Evolutionary conservation across 345 rosid genomes (phyloP).

Genomic region (Anastatica hierochuntica): DNA sequence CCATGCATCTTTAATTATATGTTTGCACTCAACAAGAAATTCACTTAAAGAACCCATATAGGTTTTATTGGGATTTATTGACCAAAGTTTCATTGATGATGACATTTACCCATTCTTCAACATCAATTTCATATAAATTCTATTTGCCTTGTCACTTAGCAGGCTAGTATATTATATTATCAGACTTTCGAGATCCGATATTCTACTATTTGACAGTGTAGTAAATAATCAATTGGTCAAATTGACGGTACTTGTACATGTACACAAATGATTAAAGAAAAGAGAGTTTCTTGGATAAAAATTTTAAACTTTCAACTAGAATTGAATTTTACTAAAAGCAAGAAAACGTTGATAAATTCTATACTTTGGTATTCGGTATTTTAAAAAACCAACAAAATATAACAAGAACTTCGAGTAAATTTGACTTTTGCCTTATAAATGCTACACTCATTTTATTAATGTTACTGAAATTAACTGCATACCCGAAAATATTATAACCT

Average conservation of each 20-base stretch:
- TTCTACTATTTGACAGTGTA: constrained; percentile 14
- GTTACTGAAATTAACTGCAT: neutral
- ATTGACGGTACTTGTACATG: constrained; percentile 13
- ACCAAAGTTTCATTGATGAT: too few species aligned
- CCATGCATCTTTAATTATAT: too few species aligned
- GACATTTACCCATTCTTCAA: neutral
- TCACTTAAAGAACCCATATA: too few species aligned
- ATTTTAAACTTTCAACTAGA: neutral
- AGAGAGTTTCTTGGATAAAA: neutral
- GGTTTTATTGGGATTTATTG: too few species aligned
- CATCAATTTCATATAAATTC: constrained; percentile 19
- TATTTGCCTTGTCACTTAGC: constrained; percentile 11
- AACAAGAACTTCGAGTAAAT: constrained; percentile 22
- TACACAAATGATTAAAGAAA: constrained; percentile 6
- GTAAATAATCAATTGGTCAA: constrained; percentile 1
- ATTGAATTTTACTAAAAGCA: constrained; percentile 19
- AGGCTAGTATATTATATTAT: neutral
- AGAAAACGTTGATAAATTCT: constrained; percentile 40
- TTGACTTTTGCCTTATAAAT: constrained; percentile 40
- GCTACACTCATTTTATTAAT: constrained; percentile 3
- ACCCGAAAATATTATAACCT: constrained; percentile 4
- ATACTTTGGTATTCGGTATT: constrained; percentile 16
- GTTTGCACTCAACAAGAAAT: too few species aligned
- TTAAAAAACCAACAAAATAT: constrained; percentile 29
- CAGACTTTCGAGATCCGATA: constrained; percentile 5